These are phyloP conservation scores for Biscogniauxia mediterranea DNA, from an alignment of 2,329 filamentous ascomycete species.

Conservation along the genomic window DNA sequence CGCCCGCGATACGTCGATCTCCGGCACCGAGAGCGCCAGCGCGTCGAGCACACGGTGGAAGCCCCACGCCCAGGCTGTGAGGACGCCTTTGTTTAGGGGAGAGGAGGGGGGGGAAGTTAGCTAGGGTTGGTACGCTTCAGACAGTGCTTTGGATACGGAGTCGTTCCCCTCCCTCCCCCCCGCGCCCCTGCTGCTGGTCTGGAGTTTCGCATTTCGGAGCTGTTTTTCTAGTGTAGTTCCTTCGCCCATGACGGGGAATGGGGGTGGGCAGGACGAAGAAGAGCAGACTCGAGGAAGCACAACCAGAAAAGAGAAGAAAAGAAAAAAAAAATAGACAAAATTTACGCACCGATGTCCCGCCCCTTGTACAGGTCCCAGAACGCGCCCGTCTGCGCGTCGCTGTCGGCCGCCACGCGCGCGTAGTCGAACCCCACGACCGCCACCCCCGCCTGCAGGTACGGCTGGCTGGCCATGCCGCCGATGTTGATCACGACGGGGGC, in stretches of 20 bases:
- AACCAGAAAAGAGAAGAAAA: background rate
- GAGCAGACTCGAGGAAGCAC: too few species aligned
- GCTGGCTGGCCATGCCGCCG: slow-evolving; percentile 47
- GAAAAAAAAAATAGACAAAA: slow-evolving; percentile 5
- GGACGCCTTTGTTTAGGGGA: slow-evolving; percentile 36
- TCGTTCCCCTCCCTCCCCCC: too few species aligned
- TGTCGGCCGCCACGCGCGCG: slow-evolving; percentile 45
- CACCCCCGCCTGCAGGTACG: slow-evolving; percentile 46
- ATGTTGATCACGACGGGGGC: slow-evolving; percentile 50
- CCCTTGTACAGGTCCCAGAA: slow-evolving; percentile 51
- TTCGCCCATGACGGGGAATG: too few species aligned
- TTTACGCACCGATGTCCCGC: slow-evolving; percentile 46
- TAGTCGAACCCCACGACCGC: slow-evolving; percentile 51
- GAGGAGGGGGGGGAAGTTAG: background rate
- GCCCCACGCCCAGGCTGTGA: slow-evolving; percentile 56
- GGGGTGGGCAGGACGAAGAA: background rate
- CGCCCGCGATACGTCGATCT: slow-evolving; percentile 41
- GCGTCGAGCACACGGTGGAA: slow-evolving; percentile 53
- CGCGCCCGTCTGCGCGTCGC: slow-evolving; percentile 47
- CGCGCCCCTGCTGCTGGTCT: too few species aligned
- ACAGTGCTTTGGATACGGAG: too few species aligned
- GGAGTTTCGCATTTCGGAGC: too few species aligned
- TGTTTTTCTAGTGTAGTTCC: too few species aligned
- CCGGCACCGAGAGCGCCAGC: slow-evolving; percentile 45
- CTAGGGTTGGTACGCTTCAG: too few species aligned